phyloP scores from a whole-genome alignment of 2,329 filamentous ascomycete genomes.

The Trichoderma arundinaceum region DNA sequence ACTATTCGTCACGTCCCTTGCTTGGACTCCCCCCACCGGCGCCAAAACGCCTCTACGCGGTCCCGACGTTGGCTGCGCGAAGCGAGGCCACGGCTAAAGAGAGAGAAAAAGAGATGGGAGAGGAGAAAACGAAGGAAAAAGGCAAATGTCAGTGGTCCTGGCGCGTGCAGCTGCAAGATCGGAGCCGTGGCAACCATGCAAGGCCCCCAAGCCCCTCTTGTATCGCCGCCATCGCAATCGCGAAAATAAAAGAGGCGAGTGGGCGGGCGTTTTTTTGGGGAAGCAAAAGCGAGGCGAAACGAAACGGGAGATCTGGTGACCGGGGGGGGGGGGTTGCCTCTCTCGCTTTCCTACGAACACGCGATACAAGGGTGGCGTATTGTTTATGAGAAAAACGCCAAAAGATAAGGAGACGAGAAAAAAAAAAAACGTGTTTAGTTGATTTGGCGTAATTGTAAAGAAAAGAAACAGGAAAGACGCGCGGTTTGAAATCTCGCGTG shows the following conservation, averaged over 20 bases:
- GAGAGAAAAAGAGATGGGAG: neutral
- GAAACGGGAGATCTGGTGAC: too few relatives aligned
- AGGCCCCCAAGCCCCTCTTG: neutral
- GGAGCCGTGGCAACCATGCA: conserved; percentile 12
- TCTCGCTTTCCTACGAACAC: too few relatives aligned
- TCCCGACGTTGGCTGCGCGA: neutral
- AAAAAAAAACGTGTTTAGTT: neutral
- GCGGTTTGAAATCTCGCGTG: conserved; percentile 8
- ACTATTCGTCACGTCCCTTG: neutral
- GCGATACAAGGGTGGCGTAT: neutral
- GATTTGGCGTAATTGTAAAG: neutral
- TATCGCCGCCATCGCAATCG: neutral
- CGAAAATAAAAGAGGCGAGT: neutral
- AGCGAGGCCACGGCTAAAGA: neutral
- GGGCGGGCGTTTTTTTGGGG: too few relatives aligned
- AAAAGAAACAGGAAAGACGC: neutral
- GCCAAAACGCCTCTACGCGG: neutral
- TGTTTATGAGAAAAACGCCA: conserved; percentile 10
- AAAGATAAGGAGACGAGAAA: neutral
- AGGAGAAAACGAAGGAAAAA: neutral
- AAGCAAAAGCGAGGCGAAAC: too few relatives aligned
- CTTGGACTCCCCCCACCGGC: neutral
- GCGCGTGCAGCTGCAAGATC: conserved; percentile 21
- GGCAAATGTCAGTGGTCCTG: neutral
- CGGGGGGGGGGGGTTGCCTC: too few relatives aligned